A percentile compares a stretch with the other conserved stretches of the same genome.
phyloP scores from a whole-genome alignment of 1,139 yeast species.

The Zygosaccharomyces sapae region DNA sequence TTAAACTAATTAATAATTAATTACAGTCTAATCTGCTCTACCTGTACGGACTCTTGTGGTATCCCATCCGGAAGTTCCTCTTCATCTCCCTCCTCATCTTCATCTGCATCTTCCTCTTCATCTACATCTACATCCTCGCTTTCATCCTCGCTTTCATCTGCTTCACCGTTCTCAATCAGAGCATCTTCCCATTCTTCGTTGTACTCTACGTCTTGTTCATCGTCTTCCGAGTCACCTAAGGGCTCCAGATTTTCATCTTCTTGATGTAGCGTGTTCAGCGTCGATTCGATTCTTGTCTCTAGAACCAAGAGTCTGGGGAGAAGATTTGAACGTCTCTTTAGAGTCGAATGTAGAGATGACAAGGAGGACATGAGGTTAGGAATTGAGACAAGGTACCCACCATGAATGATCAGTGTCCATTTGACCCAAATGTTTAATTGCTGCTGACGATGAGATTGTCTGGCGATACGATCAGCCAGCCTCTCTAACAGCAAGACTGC shows the following conservation, averaged over 20 bases:
- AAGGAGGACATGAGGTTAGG: conserved; percentile 67
- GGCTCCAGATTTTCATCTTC: conserved; percentile 4
- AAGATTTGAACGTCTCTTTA: conserved; percentile 68
- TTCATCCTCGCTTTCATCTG: conserved; percentile 40
- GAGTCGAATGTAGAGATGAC: conserved; percentile 71
- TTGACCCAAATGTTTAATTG: conserved; percentile 85
- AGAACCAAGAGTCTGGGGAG: conserved; percentile 76
- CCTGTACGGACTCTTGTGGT: conserved; percentile 12
- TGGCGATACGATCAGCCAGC: conserved; percentile 76
- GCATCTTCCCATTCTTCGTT: conserved; percentile 35
- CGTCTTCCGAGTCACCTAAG: conserved; percentile 37
- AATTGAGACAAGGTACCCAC: conserved; percentile 65
- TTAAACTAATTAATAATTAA: conserved; percentile 12
- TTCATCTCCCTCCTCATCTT: conserved; percentile 34
- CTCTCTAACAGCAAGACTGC: conserved; percentile 76
- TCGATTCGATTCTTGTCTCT: conserved; percentile 73
- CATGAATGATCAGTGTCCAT: conserved; percentile 89
- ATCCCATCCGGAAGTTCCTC: conserved; percentile 27
- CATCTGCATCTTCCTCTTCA: conserved; percentile 28
- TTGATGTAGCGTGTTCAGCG: conserved; percentile 55
- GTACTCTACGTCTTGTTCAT: conserved; percentile 36
- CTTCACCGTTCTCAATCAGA: conserved; percentile 43
- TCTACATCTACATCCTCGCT: conserved; percentile 9
- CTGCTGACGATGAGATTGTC: conserved; percentile 59
- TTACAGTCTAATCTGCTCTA: conserved; percentile 12